A percentile compares a stretch with the other conserved stretches of the same genome.
phyloP scores from a whole-genome alignment of 345 rosid genomes.

The Hibiscus mutabilis region DNA sequence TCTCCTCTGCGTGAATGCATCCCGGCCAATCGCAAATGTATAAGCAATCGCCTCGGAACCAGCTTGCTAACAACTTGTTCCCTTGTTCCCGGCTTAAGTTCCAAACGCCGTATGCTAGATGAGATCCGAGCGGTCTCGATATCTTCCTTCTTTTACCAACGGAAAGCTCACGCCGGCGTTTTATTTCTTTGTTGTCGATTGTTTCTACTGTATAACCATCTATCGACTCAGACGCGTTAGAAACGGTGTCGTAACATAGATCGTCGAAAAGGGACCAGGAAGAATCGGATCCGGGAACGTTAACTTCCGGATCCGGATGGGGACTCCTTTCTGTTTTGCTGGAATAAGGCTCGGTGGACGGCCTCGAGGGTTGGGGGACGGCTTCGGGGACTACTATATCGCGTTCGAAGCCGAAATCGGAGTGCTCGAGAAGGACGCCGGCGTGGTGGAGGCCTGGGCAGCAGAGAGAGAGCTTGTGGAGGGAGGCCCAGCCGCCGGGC shows the following conservation, averaged over 20 bases:
- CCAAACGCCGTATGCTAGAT: constrained; percentile 67
- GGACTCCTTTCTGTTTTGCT: neutral
- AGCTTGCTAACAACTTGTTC: constrained; percentile 74
- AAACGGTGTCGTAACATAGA: constrained; percentile 61
- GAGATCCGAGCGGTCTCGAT: constrained; percentile 46
- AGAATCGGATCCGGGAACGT: constrained; percentile 22
- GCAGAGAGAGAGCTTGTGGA: constrained; percentile 73
- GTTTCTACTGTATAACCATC: constrained; percentile 18
- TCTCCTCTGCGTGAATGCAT: constrained; percentile 18
- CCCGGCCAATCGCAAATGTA: constrained; percentile 97
- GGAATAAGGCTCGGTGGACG: constrained; percentile 15
- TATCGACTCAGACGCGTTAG: constrained; percentile 37
- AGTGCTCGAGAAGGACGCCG: constrained; percentile 79
- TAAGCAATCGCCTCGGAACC: constrained; percentile 76
- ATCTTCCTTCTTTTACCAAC: constrained; percentile 41
- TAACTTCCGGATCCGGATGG: constrained; percentile 8
- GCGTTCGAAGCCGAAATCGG: constrained; percentile 59
- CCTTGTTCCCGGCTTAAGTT: constrained; percentile 83
- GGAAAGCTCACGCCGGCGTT: constrained; percentile 23
- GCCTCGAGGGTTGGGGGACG: constrained; percentile 21
- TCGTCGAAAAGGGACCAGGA: constrained; percentile 82
- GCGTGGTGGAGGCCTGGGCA: constrained; percentile 89
- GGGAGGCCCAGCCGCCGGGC: constrained; percentile 71
- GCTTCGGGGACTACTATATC: constrained; percentile 24
- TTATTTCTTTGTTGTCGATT: constrained; percentile 18